Evolutionary conservation across 2,329 filamentous ascomycete species (phyloP).

Genomic region (Herpotrichia juniperi): DNA sequence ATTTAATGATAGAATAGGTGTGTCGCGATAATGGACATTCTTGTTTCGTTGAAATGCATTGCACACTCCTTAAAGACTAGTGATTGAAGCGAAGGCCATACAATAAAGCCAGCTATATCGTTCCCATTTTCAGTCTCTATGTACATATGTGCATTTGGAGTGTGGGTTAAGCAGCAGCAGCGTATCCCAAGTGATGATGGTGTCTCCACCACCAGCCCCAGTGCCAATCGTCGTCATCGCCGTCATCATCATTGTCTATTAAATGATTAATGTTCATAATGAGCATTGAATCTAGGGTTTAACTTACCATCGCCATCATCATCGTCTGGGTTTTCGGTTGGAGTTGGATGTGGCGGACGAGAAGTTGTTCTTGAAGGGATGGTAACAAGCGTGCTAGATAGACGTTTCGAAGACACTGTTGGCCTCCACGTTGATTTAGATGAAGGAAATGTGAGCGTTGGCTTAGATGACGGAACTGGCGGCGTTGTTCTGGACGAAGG

Average conservation of each 20-base stretch:
- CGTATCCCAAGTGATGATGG: background rate
- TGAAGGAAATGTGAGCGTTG: background rate
- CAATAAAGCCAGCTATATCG: too few species aligned
- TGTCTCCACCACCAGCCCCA: conserved; percentile 6
- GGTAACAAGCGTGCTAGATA: conserved; percentile 3
- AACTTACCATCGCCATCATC: conserved; percentile 3
- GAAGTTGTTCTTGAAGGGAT: conserved; percentile 2
- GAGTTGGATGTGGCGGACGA: conserved; percentile 7
- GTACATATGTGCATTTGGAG: too few species aligned
- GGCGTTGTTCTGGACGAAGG: conserved; percentile 3
- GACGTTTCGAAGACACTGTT: background rate
- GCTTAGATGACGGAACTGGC: background rate
- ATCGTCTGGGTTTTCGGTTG: conserved; percentile 9
- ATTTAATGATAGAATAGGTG: too few species aligned
- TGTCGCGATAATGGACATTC: too few species aligned
- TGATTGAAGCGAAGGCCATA: too few species aligned
- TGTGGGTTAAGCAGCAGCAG: too few species aligned
- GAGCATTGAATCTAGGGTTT: too few species aligned
- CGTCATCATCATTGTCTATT: conserved; percentile 7
- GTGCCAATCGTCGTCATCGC: conserved; percentile 1
- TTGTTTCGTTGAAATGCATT: too few species aligned
- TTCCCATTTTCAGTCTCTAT: too few species aligned
- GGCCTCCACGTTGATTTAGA: conserved; percentile 1
- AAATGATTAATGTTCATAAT: too few species aligned
- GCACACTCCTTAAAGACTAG: too few species aligned